Evolutionary conservation across 1,284 basidiomycete species (phyloP), one percentile per base, ranked within the genome.

Genomic region (Pseudozyma sp.): DNA sequence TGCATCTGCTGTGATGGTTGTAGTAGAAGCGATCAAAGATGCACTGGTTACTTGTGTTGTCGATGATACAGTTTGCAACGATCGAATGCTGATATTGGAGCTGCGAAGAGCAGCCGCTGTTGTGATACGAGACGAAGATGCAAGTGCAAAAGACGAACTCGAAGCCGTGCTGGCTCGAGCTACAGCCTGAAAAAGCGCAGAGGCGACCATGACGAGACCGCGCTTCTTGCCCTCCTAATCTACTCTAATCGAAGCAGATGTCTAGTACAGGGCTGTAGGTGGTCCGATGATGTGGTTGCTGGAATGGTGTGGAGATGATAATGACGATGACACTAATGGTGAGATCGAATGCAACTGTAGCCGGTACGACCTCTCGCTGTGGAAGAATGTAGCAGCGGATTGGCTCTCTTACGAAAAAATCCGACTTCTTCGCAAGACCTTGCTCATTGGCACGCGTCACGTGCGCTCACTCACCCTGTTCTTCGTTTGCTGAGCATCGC

Each of bases 391-490:
- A 18, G 40, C 57, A 52, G 2, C 39, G 44, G 52, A 61, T 51
- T 55, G 52, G 50, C 55, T 38, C 47, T 44, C 54, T 55, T 45
- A 60, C 58, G 62, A 56, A 70, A 70, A 67, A 70, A 70, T 54
- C 65, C 62, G 57, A 59, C 54, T 70, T 55, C 62, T 65, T 65
- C 62, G 18, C 19, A 53, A 58, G 40, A 40, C 39, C 39, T 40
- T n/a, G 38, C 50, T 34, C 52, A 47, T 40, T 45, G 44, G 49
- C 40, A 18, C 40, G 59, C 68, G 40, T 70, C 68, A 70, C 68
- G 68, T 70, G 68, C 54, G 39, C 47, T 39, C 21, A 40, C 31
- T 38, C 58, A 43, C 4, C 16, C 14, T 38, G 34, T 25, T 8
- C 12, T 14, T 0, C 11, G 1, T 5, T 13, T 21, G 49, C 39